Evolutionary conservation across 1,284 basidiomycete genomes (phyloP).

Genomic region (Pseudozyma sp.): DNA sequence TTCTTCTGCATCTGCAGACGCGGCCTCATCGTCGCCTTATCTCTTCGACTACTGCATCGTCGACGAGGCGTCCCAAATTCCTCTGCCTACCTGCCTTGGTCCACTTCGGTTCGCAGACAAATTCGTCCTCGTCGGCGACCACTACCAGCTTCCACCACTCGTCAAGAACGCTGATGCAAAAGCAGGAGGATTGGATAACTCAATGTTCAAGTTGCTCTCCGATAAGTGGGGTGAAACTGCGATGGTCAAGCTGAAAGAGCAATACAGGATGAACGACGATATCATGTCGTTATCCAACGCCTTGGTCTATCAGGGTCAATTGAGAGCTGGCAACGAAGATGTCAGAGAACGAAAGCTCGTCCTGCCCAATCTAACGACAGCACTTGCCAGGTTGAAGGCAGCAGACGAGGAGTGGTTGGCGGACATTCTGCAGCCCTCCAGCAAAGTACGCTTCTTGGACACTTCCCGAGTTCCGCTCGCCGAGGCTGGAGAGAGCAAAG

Average conservation of each 20-base stretch:
- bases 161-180: slow-evolving; percentile 84
- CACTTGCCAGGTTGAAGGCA: not conserved
- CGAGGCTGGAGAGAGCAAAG: slow-evolving; percentile 77
- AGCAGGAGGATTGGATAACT: slow-evolving; percentile 83
- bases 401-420: slow-evolving; percentile 73
- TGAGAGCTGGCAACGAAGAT: slow-evolving; percentile 81
- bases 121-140: slow-evolving; percentile 95
- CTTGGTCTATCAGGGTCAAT: slow-evolving; percentile 83
- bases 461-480: slow-evolving; percentile 78
- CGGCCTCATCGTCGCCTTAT: slow-evolving; percentile 68
- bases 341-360: slow-evolving; percentile 77
- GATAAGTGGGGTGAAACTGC: slow-evolving; percentile 82
- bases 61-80: slow-evolving; percentile 98
- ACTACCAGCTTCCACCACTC: slow-evolving; percentile 89
- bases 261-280: slow-evolving; percentile 97
- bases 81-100: slow-evolving; percentile 92
- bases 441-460: slow-evolving; percentile 90
- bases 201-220: slow-evolving; percentile 87
- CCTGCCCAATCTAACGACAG: slow-evolving; percentile 71
- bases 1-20: slow-evolving; percentile 4
- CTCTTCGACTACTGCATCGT: slow-evolving; percentile 97
- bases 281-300: slow-evolving; percentile 94
- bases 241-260: slow-evolving; percentile 83
- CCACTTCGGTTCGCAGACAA: slow-evolving; percentile 88
- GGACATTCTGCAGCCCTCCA: slow-evolving; percentile 77